phyloP scores from a whole-genome alignment of 345 rosid genomes.

The Populus davidiana region DNA sequence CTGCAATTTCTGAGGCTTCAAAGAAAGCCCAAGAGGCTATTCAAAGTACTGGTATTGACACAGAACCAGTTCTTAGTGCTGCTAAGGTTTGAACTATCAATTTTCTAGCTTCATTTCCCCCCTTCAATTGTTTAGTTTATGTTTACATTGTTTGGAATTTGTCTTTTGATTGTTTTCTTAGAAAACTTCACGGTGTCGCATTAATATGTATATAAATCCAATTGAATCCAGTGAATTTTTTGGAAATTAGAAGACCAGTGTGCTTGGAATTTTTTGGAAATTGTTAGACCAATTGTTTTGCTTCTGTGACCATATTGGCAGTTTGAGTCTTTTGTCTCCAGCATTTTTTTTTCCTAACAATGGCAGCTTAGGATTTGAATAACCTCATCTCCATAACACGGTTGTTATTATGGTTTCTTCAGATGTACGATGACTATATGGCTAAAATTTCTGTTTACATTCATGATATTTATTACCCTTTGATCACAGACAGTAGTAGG shows the following conservation, averaged over 20 bases:
- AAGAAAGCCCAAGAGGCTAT: constrained; percentile 89
- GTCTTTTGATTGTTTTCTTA: background rate
- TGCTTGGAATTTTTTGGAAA: background rate
- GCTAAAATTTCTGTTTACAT: background rate
- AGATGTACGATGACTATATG: background rate
- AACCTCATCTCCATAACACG: background rate
- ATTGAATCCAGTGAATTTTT: background rate
- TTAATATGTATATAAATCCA: background rate
- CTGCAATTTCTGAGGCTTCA: constrained; percentile 74
- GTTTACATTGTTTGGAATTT: background rate
- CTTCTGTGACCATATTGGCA: background rate
- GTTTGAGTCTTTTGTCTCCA: background rate
- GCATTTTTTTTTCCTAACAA: background rate
- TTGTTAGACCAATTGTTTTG: background rate
- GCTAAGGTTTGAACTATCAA: constrained; percentile 56
- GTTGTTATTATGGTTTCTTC: background rate
- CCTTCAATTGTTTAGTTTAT: too few relatives aligned
- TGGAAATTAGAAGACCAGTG: background rate
- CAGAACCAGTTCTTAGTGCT: constrained; percentile 64
- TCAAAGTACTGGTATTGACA: constrained; percentile 74
- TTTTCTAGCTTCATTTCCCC: background rate
- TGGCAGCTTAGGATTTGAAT: background rate
- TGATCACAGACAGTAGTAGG: constrained; percentile 64
- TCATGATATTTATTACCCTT: background rate
- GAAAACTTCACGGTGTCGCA: too few relatives aligned